Evolutionary conservation across 2,329 filamentous ascomycete genomes (phyloP).

Genomic region (Conoideocrella luteorostrata): DNA sequence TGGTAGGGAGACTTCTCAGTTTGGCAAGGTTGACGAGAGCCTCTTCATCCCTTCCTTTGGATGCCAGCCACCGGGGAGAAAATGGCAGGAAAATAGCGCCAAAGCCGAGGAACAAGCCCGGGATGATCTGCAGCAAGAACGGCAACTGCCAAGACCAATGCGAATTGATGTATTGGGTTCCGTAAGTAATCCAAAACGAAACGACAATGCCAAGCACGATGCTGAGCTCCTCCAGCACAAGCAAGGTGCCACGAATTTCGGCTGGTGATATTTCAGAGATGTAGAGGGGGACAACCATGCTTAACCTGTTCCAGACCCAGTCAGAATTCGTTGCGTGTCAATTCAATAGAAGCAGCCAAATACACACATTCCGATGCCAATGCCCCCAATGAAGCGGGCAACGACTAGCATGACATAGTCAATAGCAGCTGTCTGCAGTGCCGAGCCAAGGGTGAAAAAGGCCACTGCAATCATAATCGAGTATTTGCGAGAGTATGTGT

Average conservation of each 20-base stretch:
- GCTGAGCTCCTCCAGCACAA: constrained; percentile 34
- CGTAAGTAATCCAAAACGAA: constrained; percentile 26
- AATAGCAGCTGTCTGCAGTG: constrained; percentile 34
- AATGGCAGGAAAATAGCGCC: constrained; percentile 19
- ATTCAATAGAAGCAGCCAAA: too few species aligned
- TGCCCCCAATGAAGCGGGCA: constrained; percentile 35
- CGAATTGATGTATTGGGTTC: constrained; percentile 19
- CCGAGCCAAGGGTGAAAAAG: constrained; percentile 33
- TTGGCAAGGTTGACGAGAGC: constrained; percentile 16
- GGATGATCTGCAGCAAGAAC: constrained; percentile 23
- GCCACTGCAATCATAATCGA: constrained; percentile 27
- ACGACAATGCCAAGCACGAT: constrained; percentile 24
- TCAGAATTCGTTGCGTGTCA: background rate
- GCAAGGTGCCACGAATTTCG: constrained; percentile 39
- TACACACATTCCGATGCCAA: constrained; percentile 33
- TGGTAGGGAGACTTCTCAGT: constrained; percentile 15
- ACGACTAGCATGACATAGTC: constrained; percentile 35
- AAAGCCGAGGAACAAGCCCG: constrained; percentile 17
- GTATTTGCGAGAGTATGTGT: constrained; percentile 24
- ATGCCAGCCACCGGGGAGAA: constrained; percentile 21
- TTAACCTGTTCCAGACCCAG: constrained; percentile 11
- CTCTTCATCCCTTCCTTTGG: constrained; percentile 19
- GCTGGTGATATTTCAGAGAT: constrained; percentile 43
- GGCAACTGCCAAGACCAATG: constrained; percentile 24
- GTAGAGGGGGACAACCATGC: constrained; percentile 32